Conservation (phyloP, 495 filamentous ascomycete genomes). For the Platismatia glauca region DNA sequence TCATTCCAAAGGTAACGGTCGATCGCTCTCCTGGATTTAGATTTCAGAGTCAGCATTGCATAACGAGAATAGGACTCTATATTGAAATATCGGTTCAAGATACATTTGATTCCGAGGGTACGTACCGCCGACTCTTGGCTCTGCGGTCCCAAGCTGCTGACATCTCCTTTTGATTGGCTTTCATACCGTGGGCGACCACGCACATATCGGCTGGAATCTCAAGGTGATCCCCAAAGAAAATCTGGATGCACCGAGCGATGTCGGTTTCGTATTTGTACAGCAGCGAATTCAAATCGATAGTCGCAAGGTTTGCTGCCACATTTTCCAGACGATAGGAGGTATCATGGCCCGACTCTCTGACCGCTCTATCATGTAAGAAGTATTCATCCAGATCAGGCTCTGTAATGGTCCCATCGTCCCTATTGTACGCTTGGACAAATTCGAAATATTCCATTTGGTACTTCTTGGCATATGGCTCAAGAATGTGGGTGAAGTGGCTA, state of each 20-base stretch:
- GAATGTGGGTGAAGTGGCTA: slow-evolving; percentile 76
- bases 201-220: slow-evolving; percentile 58
- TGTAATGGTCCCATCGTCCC: slow-evolving; percentile 43
- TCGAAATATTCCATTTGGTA: slow-evolving; percentile 68
- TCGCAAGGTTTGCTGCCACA: slow-evolving; percentile 78
- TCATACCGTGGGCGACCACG: slow-evolving; percentile 53
- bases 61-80: neutral
- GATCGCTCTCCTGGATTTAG: slow-evolving; percentile 43
- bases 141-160: slow-evolving; percentile 88
- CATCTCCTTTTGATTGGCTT: slow-evolving; percentile 56
- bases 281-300: slow-evolving; percentile 84
- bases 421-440: slow-evolving; percentile 82
- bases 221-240: slow-evolving; percentile 68
- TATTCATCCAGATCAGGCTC: slow-evolving; percentile 91
- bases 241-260: slow-evolving; percentile 73
- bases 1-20: slow-evolving; percentile 88
- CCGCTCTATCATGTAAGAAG: slow-evolving; percentile 88
- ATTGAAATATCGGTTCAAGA: neutral
- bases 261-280: slow-evolving; percentile 95
- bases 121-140: slow-evolving; percentile 60
- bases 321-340: slow-evolving; percentile 88
- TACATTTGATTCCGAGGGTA: neutral
- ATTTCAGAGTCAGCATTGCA: neutral
- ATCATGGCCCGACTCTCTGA: slow-evolving; percentile 92
- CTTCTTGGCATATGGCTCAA: slow-evolving; percentile 79